Base-by-base conservation (phyloP, 805 yeast species). In the Wickerhamiella kurtzmanii region DNA sequence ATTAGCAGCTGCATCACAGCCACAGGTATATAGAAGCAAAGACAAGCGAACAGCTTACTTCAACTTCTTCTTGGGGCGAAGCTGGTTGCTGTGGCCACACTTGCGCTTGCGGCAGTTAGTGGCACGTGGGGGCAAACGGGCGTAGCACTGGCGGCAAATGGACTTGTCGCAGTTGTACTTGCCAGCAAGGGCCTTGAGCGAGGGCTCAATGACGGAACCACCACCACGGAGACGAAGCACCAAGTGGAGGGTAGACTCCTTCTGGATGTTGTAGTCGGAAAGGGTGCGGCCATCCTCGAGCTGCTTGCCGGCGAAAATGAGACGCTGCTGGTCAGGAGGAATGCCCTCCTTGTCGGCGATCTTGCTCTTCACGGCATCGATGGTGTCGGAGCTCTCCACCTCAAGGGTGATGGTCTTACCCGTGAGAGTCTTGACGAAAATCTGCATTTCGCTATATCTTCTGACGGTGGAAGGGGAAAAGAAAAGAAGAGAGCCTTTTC, bases 21-120 rank as follows among this genome's bases (percentile, higher is more conserved):
- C 37, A 8, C 18, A 3, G 38, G 42, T 13, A 37, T 35, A 43
- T 36, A 22, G 20, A 17, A 39, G 32, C 35, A 41, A 35, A 44
- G 15, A 32, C 42, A 45, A 46, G 54, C 57, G 70, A 70, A 67
- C 64, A 68, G 74, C 70, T 74, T 76, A 88, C 80, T 88, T 87
- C 72, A 86, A 80, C 88, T 89, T 89, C 94, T 89, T 89, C 94
- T 89, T 92, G 76, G 97, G 97, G 80, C 98, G 87, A 75, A 92
- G 85, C 80, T 92, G 98, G 82, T 92, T 92, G 72, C 96, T 79
- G 94, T 92, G 98, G 70, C 98, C 98, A 77, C 98, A 92, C 82
- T 92, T 92, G 86, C 96, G 87, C 97, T 92, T 92, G 80, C 98
- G 87, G 82, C 98, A 92, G 96, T 92, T 92, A 75, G 97, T 92